Conservation (phyloP, 2,329 filamentous ascomycete genomes). For the Ophiocordyceps camponoti-rufipedis region DNA sequence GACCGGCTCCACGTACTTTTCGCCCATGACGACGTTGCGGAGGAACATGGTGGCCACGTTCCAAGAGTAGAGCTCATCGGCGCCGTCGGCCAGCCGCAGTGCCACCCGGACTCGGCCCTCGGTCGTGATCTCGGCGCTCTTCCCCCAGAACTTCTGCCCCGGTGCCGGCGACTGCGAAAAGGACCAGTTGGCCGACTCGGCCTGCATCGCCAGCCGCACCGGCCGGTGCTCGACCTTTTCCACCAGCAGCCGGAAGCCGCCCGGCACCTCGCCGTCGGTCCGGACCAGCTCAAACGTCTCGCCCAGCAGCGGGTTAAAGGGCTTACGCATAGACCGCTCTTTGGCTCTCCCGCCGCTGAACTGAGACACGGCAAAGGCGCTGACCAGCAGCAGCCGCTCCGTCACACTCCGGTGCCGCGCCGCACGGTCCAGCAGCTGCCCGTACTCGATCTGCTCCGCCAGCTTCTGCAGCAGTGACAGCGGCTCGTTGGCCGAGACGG, state of each 20-base stretch:
- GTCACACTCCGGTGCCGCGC: slow-evolving; percentile 37
- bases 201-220: slow-evolving; percentile 82
- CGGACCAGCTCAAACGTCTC: slow-evolving; percentile 90
- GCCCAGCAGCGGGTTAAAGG: slow-evolving; percentile 91
- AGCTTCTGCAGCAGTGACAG: slow-evolving; percentile 73
- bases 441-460: slow-evolving; percentile 84
- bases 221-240: slow-evolving; percentile 92
- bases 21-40: slow-evolving; percentile 89
- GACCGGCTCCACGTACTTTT: slow-evolving; percentile 94
- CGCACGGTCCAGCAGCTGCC: slow-evolving; percentile 62
- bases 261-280: slow-evolving; percentile 52
- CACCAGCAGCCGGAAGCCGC: slow-evolving; percentile 75
- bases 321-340: slow-evolving; percentile 84
- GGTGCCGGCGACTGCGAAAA: slow-evolving; percentile 76
- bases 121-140: slow-evolving; percentile 84
- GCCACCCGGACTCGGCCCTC: slow-evolving; percentile 71
- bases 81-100: slow-evolving; percentile 45
- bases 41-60: slow-evolving; percentile 76
- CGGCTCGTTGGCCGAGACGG: slow-evolving; percentile 89
- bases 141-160: slow-evolving; percentile 96
- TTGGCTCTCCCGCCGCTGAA: slow-evolving; percentile 70
- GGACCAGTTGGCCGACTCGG: slow-evolving; percentile 71
- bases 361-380: slow-evolving; percentile 78
- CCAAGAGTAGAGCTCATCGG: slow-evolving; percentile 78
- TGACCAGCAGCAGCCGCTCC: slow-evolving; percentile 67